Evolutionary conservation across 371 early-diverging fungal genomes (phyloP).

Genomic region (Mycotypha africana): DNA sequence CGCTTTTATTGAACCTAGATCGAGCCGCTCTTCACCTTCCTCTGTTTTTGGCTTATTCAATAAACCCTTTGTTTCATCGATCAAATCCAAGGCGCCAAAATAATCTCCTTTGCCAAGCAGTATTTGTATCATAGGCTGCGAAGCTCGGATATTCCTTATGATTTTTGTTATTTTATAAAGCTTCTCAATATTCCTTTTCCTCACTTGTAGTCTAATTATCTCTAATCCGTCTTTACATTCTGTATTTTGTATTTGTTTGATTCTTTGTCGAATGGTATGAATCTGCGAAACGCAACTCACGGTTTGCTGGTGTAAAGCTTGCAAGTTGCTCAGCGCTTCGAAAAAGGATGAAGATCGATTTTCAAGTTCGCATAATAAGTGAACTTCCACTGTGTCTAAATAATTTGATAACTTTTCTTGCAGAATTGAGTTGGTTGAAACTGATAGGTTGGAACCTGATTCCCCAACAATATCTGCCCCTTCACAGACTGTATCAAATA

Average conservation of each 20-base stretch:
- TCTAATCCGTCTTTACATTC: constrained; percentile 75
- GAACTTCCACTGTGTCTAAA: constrained; percentile 89
- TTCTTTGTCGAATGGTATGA: constrained; percentile 60
- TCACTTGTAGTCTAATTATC: constrained; percentile 71
- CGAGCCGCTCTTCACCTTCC: constrained; percentile 23
- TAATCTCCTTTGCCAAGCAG: constrained; percentile 75
- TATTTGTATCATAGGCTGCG: constrained; percentile 77
- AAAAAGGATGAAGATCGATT: constrained; percentile 88
- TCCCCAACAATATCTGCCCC: constrained; percentile 43
- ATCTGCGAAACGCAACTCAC: constrained; percentile 81
- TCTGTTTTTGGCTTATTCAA: too few species aligned
- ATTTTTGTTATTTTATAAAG: constrained; percentile 62
- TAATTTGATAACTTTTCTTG: constrained; percentile 89
- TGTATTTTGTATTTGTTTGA: constrained; percentile 59
- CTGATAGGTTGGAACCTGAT: constrained; percentile 39
- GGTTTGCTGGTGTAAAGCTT: constrained; percentile 86
- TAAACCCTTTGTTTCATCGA: constrained; percentile 65
- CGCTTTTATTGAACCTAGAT: constrained; percentile 55
- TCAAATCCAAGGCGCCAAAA: constrained; percentile 80
- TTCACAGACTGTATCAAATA: constrained; percentile 81
- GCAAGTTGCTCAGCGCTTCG: constrained; percentile 85
- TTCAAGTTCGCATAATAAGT: constrained; percentile 87
- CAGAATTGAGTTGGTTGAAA: constrained; percentile 62
- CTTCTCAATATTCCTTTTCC: constrained; percentile 63
- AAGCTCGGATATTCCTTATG: constrained; percentile 67